Percentiles rank a stretch among this genome's conserved stretches.
These are phyloP conservation scores for Neurospora tetraspora DNA, from an alignment of 495 filamentous ascomycete genomes.

Conservation along the genomic window DNA sequence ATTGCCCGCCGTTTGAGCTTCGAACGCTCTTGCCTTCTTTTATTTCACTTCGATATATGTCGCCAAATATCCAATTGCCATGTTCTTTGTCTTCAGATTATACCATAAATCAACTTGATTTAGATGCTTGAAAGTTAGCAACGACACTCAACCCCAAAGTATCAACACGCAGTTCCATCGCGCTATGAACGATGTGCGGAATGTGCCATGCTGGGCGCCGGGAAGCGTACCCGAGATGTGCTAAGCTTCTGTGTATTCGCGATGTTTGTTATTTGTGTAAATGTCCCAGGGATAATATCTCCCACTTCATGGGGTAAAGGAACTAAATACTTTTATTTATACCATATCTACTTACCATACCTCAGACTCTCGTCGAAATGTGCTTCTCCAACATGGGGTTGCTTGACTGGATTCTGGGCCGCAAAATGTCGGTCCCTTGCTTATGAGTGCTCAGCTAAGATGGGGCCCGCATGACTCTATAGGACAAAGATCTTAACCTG, in stretches of 20 bases:
- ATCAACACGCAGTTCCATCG: neutral
- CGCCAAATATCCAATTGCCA: neutral
- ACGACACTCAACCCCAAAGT: neutral
- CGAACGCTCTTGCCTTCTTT: neutral
- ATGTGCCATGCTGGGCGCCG: neutral
- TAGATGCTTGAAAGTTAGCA: neutral
- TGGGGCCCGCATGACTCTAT: neutral
- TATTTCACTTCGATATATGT: neutral
- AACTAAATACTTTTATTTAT: neutral
- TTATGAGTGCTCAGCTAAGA: neutral
- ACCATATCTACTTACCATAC: neutral
- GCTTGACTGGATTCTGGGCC: neutral
- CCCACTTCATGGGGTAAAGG: neutral
- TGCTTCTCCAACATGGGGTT: neutral
- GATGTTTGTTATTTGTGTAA: neutral
- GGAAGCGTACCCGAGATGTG: neutral
- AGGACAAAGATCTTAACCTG: neutral
- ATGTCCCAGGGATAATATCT: neutral
- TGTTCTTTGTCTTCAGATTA: neutral
- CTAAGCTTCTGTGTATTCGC: neutral
- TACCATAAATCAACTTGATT: neutral
- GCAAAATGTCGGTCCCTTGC: neutral
- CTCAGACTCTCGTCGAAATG: neutral
- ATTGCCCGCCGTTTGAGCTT: neutral
- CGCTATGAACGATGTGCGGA: neutral